These are phyloP conservation scores for Rhododendron williamsianum DNA, from an alignment of 148 eudicot species.

Conservation along the genomic window DNA sequence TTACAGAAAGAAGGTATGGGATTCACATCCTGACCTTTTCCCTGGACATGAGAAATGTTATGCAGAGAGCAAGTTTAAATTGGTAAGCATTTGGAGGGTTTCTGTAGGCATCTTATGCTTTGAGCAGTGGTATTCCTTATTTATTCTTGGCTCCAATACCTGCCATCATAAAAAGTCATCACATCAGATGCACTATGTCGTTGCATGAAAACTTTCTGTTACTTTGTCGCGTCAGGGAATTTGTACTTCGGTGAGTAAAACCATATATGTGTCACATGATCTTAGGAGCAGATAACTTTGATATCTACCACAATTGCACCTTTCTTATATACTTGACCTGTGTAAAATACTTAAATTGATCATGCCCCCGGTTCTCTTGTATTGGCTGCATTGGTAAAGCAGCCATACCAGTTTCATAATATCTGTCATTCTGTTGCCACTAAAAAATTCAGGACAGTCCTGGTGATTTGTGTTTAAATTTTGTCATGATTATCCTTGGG, in stretches of 20 bases:
- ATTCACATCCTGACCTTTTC: conserved; percentile 67
- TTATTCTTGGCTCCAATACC: background rate
- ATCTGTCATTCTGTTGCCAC: background rate
- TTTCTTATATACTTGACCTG: background rate
- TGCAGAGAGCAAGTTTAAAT: conserved; percentile 56
- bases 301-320: background rate
- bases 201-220: background rate
- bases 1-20: conserved; percentile 60
- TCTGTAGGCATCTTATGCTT: background rate
- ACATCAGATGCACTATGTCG: background rate
- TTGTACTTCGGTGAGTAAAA: background rate
- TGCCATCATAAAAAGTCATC: background rate
- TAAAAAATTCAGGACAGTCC: background rate
- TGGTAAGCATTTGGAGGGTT: conserved; percentile 26
- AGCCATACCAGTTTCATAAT: background rate
- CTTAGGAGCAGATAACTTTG: background rate
- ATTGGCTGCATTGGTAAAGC: background rate
- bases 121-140: background rate
- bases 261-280: background rate
- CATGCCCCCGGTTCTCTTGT: background rate
- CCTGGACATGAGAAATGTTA: conserved; percentile 34
- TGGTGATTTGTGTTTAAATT: background rate
- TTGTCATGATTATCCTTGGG: background rate
- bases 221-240: background rate
- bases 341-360: background rate